These are phyloP conservation scores for Raphanus raphanistrum DNA, from an alignment of 345 rosid species.

Conservation along the genomic window DNA sequence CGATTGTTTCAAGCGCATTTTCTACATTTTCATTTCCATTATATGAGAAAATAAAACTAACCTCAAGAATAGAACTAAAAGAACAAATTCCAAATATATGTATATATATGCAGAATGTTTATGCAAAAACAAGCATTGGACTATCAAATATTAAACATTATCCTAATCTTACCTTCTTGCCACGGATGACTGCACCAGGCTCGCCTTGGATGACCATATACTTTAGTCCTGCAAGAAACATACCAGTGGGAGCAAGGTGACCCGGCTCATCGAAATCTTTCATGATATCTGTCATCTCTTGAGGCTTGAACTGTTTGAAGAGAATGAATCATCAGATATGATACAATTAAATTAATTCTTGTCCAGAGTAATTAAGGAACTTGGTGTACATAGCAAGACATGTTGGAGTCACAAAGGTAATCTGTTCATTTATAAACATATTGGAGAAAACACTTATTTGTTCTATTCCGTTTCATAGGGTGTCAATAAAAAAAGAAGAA, in stretches of 20 bases:
- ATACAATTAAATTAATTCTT: neutral
- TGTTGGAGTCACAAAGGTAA: neutral
- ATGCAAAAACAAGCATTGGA: neutral
- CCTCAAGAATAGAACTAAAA: neutral
- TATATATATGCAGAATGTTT: neutral
- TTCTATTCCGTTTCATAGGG: neutral
- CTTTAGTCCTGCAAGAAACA: constrained; percentile 56
- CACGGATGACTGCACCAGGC: constrained; percentile 71
- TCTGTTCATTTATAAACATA: neutral
- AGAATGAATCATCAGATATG: neutral
- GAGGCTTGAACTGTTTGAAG: constrained; percentile 50
- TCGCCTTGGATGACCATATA: constrained; percentile 52
- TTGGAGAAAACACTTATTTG: neutral
- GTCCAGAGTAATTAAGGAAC: neutral
- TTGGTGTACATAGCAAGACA: neutral
- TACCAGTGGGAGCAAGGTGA: constrained; percentile 63
- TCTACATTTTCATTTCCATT: neutral
- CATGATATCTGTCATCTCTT: constrained; percentile 52
- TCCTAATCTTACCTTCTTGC: constrained; percentile 54
- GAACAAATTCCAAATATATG: neutral
- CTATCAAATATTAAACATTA: neutral
- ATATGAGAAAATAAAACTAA: neutral
- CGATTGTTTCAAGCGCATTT: neutral
- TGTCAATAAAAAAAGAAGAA: neutral
- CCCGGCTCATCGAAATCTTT: constrained; percentile 74